phyloP scores from a whole-genome alignment of 257 asterid species.

The Coffea canephora region DNA sequence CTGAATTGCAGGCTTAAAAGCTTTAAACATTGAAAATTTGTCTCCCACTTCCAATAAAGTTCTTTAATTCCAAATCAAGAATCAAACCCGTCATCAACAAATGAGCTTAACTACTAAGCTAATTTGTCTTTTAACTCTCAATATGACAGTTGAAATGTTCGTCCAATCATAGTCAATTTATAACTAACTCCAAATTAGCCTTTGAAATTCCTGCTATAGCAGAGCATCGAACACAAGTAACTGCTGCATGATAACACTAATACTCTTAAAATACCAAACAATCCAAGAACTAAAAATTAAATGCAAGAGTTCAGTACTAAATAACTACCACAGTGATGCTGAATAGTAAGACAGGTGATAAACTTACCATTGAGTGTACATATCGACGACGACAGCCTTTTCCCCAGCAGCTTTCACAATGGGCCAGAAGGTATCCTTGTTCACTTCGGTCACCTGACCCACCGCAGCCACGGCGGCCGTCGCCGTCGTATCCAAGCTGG shows the following conservation, averaged over 20 bases:
- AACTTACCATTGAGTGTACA: slow-evolving; percentile 83
- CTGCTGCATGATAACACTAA: not conserved
- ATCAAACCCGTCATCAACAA: not conserved
- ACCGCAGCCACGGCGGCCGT: slow-evolving; percentile 39
- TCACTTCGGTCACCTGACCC: slow-evolving; percentile 68
- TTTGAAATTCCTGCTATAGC: not conserved
- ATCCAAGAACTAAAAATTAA: not conserved
- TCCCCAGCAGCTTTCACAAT: slow-evolving; percentile 72
- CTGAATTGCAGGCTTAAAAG: not conserved
- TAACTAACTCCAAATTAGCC: not conserved
- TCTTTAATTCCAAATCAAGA: not conserved
- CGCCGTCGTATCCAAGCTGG: slow-evolving; percentile 50
- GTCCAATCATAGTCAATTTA: not conserved
- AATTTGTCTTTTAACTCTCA: not conserved
- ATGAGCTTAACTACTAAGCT: not conserved
- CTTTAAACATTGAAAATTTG: not conserved
- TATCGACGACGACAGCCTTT: slow-evolving; percentile 72
- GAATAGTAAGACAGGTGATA: not conserved
- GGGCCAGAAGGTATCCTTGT: slow-evolving; percentile 74
- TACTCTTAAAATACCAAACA: not conserved
- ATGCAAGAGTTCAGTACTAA: not conserved
- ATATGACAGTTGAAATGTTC: not conserved
- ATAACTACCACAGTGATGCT: no score
- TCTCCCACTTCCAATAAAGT: not conserved
- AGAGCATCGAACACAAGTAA: not conserved